Percentiles rank a stretch among this genome's conserved stretches.
Evolutionary conservation across 345 rosid species (phyloP).

Genomic region (Passiflora organensis): DNA sequence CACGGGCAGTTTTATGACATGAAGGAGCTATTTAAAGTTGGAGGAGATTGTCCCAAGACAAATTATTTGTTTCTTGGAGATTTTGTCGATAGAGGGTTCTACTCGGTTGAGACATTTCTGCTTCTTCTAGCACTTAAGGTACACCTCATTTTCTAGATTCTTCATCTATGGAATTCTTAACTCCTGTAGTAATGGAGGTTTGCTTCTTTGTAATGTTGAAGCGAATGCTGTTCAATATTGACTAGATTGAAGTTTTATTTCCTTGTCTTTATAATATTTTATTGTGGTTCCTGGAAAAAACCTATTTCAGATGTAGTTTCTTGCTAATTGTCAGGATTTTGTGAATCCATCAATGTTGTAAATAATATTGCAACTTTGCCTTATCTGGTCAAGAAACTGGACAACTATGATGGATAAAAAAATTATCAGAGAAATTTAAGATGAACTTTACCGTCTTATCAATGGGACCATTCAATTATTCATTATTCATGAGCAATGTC

Average conservation of each 20-base stretch:
- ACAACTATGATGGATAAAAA: too few relatives aligned
- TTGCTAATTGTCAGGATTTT: too few relatives aligned
- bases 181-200: background rate
- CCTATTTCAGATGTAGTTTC: too few relatives aligned
- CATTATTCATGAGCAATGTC: too few relatives aligned
- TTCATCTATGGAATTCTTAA: background rate
- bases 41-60: conserved; percentile 96
- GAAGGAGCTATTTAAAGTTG: conserved; percentile 95
- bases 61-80: conserved; percentile 96
- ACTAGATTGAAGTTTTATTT: background rate
- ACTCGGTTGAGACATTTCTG: conserved; percentile 94
- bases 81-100: conserved; percentile 95
- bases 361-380: too few relatives aligned
- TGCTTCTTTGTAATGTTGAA: background rate
- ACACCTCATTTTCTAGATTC: background rate
- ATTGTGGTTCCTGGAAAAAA: too few relatives aligned
- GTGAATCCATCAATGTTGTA: too few relatives aligned
- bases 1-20: conserved; percentile 98
- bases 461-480: too few relatives aligned
- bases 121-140: conserved; percentile 96
- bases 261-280: too few relatives aligned
- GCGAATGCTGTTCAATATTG: background rate
- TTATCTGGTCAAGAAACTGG: too few relatives aligned
- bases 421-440: too few relatives aligned
- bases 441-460: too few relatives aligned